Conservation (phyloP, 2,329 filamentous ascomycete species). For the Periconia macrospinosa region DNA sequence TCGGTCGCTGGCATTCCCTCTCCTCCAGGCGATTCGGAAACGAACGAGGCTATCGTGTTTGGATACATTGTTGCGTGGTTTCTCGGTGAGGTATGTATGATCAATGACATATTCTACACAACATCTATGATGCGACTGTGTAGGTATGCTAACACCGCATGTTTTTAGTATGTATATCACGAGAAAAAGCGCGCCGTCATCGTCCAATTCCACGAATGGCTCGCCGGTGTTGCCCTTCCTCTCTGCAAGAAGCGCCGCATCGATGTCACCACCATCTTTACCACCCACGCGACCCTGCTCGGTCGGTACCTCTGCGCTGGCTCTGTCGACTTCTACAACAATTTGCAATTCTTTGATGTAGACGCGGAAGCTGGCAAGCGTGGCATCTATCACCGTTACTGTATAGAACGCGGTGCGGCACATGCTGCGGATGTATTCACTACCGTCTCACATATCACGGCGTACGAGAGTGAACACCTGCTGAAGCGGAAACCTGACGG, state of each 20-base stretch:
- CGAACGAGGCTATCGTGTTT: slow-evolving; percentile 96
- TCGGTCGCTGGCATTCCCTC: slow-evolving; percentile 91
- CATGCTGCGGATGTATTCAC: slow-evolving; percentile 97
- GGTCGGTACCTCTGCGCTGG: slow-evolving; percentile 96
- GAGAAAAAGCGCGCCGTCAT: slow-evolving; percentile 91
- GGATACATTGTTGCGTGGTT: slow-evolving; percentile 98
- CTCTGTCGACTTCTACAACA: slow-evolving; percentile 99
- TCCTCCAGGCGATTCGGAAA: slow-evolving; percentile 87
- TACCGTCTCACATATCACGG: slow-evolving; percentile 97
- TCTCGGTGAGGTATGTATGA: slow-evolving; percentile 77
- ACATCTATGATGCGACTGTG: neutral
- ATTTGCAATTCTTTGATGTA: slow-evolving; percentile 94
- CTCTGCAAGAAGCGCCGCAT: slow-evolving; percentile 92
- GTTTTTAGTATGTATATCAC: slow-evolving; percentile 79
- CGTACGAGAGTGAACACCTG: slow-evolving; percentile 95
- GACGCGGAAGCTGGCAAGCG: slow-evolving; percentile 96
- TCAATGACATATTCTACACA: slow-evolving; percentile 22
- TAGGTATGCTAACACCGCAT: slow-evolving; percentile 5
- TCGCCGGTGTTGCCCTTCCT: slow-evolving; percentile 89
- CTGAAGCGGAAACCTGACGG: slow-evolving; percentile 97
- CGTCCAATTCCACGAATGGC: slow-evolving; percentile 98
- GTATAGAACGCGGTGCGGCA: slow-evolving; percentile 90
- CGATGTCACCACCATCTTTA: slow-evolving; percentile 97
- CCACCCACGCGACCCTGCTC: slow-evolving; percentile 92
- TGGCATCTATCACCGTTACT: slow-evolving; percentile 98